phyloP scores from a whole-genome alignment of 192 early-diverging fungal species.

The Phlyctochytrium planicorne region DNA sequence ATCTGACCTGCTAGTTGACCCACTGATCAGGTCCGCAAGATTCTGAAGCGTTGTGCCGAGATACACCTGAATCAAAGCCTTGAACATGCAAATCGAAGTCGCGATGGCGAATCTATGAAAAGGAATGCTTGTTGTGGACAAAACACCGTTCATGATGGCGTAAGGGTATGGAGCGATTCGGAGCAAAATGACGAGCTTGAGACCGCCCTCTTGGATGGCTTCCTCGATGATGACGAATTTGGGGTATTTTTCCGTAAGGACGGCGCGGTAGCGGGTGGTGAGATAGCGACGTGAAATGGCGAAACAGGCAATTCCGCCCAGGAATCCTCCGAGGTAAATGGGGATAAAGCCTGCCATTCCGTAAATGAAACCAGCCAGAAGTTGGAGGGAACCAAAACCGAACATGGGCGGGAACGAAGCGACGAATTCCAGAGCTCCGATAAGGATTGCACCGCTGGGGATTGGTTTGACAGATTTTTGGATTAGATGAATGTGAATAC shows the following conservation, averaged over 20 bases:
- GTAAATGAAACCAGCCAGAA: conserved; percentile 67
- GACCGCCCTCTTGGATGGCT: conserved; percentile 26
- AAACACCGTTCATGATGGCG: conserved; percentile 48
- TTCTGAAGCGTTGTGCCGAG: conserved; percentile 31
- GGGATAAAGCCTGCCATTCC: conserved; percentile 63
- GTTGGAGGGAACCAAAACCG: conserved; percentile 65
- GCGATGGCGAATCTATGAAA: conserved; percentile 12
- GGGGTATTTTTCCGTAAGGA: conserved; percentile 9
- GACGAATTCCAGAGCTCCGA: conserved; percentile 51
- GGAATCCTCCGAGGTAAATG: conserved; percentile 50
- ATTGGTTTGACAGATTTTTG: background rate
- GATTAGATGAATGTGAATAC: too few relatives aligned
- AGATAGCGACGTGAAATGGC: conserved; percentile 18
- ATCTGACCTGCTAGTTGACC: background rate
- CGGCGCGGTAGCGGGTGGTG: conserved; percentile 10
- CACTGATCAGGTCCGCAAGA: conserved; percentile 16
- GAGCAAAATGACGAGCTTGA: conserved; percentile 63
- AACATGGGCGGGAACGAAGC: conserved; percentile 69
- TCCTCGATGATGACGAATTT: conserved; percentile 26
- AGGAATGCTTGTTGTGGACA: conserved; percentile 29
- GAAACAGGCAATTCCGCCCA: conserved; percentile 25
- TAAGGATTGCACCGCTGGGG: conserved; percentile 36
- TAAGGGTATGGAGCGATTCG: conserved; percentile 73
- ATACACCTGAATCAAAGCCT: conserved; percentile 29
- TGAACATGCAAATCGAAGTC: conserved; percentile 21